Base-by-base conservation (phyloP, 208 protist species). In the Trypanosomatidae sp. region DNA sequence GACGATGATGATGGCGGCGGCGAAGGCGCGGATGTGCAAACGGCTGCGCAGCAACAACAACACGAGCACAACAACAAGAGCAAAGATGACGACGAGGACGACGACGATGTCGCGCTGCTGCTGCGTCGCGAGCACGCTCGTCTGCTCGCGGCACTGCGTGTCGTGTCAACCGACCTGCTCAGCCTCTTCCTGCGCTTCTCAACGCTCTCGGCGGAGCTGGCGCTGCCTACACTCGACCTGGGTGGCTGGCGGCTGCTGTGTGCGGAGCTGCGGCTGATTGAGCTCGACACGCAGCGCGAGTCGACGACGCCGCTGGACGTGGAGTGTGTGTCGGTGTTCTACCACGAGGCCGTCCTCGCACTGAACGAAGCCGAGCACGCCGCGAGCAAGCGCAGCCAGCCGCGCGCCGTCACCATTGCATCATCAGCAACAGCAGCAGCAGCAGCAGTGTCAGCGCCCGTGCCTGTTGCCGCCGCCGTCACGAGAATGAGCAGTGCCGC, bases 221-320 rank as follows among this genome's bases (percentile, higher is more conserved):
- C 78, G 22, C 71, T 89, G 43, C 84, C 84, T 4, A 61, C 62
- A 22, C 48, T 92, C n/a, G 70, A 86, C 61, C 62, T 92, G 23
- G 61, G 69, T 21, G 57, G 64, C 45, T 92, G 84, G 79, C 69
- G 84, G 6, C 19, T 88, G 15, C 56, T 92, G 10, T 88, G 72
- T 50, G 57, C 59, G 8, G 84, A 92, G 20, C 23, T 87, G 18
- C 60, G 61, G 4, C 47, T 89, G 19, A 51, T 89, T 11, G 50
- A 43, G 11, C 30, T 76, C 19, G 37, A 52, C 8, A 28, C 16
- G 15, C 41, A 61, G 6, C 45, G 40, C 24, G 58, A 47, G 27
- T 2, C 2, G 23, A 6, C 11, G 7, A 47, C 21, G 21, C 13
- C 13, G 13, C 4, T 47, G 28, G 42, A 47, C 4, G 18, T 47